Percentiles rank a stretch among this genome's conserved stretches.
phyloP scores from a whole-genome alignment of 345 rosid genomes.

The Triadica sebifera region DNA sequence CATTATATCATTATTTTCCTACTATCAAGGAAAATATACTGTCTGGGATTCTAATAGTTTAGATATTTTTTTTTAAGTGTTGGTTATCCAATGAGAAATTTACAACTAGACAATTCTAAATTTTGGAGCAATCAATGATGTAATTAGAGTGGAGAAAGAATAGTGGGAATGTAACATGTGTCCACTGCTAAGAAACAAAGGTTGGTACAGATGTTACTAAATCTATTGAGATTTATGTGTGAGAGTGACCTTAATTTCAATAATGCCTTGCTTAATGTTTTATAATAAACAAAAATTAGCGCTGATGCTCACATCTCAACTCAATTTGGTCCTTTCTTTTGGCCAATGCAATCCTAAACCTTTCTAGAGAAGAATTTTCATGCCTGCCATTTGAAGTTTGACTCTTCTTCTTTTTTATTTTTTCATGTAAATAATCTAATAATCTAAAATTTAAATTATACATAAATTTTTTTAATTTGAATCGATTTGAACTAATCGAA shows the following conservation, averaged over 20 bases:
- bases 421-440: too few species aligned
- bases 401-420: too few species aligned
- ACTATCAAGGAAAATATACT: too few species aligned
- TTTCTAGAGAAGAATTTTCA: neutral
- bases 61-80: too few species aligned
- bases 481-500: too few species aligned
- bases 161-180: conserved; percentile 22
- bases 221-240: neutral
- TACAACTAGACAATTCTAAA: neutral
- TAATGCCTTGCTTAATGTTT: too few species aligned
- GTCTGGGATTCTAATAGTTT: too few species aligned
- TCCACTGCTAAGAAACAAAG: conserved; percentile 10
- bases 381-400: too few species aligned
- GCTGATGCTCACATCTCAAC: neutral
- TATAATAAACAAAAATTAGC: neutral
- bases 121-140: conserved; percentile 24
- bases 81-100: conserved; percentile 10
- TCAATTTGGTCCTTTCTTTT: neutral
- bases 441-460: too few species aligned
- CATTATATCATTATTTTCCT: too few species aligned
- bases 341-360: neutral
- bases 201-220: conserved; percentile 6
- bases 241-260: conserved; percentile 16
- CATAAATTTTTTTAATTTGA: too few species aligned
- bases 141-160: conserved; percentile 15